Percentiles rank a stretch among this genome's conserved stretches.
These are phyloP conservation scores for Hansenula anomala DNA, from an alignment of 1,139 yeast species.

Conservation along the genomic window DNA sequence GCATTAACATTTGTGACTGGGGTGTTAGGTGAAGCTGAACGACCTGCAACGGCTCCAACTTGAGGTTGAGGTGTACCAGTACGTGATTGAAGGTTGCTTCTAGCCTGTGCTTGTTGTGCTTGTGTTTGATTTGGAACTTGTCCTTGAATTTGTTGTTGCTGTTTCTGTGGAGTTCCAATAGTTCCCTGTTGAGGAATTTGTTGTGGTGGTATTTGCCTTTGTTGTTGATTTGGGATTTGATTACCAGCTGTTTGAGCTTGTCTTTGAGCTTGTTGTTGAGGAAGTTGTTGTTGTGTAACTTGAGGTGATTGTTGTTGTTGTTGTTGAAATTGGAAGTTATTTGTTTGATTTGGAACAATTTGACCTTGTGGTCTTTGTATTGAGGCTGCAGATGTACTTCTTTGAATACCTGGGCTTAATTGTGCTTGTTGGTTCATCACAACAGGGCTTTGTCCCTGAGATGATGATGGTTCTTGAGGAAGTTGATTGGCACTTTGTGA, in stretches of 20 bases:
- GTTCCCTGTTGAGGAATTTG: conserved; percentile 4
- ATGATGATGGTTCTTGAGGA: not conserved
- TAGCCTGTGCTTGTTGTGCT: conserved; percentile 14
- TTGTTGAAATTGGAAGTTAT: conserved; percentile 10
- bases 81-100: conserved; percentile 12
- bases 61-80: conserved; percentile 19
- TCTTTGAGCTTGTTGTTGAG: conserved; percentile 8
- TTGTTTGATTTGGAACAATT: conserved; percentile 1
- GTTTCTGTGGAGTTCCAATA: not conserved
- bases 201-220: conserved; percentile 12
- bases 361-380: conserved; percentile 2
- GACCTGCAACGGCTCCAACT: conserved; percentile 23
- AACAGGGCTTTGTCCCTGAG: conserved; percentile 4
- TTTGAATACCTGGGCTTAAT: too few species aligned
- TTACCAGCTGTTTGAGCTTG: conserved; percentile 5
- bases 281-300: conserved; percentile 7
- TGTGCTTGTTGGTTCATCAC: too few species aligned
- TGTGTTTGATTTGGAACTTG: conserved; percentile 1
- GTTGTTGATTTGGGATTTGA: conserved; percentile 3
- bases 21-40: conserved; percentile 21
- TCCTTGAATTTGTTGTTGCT: conserved; percentile 6
- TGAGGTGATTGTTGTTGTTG: conserved; percentile 9
- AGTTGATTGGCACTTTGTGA: not conserved
- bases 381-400: not conserved
- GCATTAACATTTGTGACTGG: conserved; percentile 37